A percentile compares a stretch with the other conserved stretches of the same genome.
Conservation (phyloP, 2,329 filamentous ascomycete species). For the Epichloe gansuensis region DNA sequence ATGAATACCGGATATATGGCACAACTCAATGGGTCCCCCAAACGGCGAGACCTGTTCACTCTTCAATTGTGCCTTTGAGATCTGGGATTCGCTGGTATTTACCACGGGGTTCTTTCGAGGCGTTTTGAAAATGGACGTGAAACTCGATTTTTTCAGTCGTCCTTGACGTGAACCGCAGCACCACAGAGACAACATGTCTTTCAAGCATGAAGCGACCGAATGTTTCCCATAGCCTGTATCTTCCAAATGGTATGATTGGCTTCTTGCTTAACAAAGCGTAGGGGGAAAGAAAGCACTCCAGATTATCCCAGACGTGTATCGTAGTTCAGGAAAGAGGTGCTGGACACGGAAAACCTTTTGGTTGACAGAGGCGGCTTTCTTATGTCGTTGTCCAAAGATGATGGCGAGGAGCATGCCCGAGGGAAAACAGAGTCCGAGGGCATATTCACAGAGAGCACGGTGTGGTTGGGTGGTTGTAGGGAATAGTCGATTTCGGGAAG, state of each 20-base stretch:
- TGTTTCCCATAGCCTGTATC: not conserved
- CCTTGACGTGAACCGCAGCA: slow-evolving; percentile 12
- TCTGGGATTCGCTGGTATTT: slow-evolving; percentile 1
- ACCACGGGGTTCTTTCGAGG: slow-evolving; percentile 4
- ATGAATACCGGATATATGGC: slow-evolving; percentile 23
- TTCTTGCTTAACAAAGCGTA: not conserved
- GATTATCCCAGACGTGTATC: not conserved
- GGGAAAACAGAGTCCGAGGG: not conserved
- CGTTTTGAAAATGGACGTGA: slow-evolving; percentile 7
- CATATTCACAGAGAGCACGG: not conserved
- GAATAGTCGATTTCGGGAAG: not conserved
- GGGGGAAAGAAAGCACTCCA: not conserved
- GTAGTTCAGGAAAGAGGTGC: not conserved
- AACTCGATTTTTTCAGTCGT: slow-evolving; percentile 5
- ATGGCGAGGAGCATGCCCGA: not conserved
- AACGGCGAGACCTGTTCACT: slow-evolving; percentile 7
- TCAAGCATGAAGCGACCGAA: not conserved
- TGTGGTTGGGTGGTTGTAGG: not conserved
- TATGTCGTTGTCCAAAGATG: not conserved
- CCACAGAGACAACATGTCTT: slow-evolving; percentile 11
- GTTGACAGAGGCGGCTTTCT: not conserved
- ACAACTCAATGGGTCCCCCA: slow-evolving; percentile 15
- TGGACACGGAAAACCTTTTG: not conserved
- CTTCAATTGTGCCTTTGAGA: not conserved
- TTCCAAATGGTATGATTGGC: not conserved